phyloP scores from a whole-genome alignment of 2,329 filamentous ascomycete genomes.

The Aspergillus ibericus region DNA sequence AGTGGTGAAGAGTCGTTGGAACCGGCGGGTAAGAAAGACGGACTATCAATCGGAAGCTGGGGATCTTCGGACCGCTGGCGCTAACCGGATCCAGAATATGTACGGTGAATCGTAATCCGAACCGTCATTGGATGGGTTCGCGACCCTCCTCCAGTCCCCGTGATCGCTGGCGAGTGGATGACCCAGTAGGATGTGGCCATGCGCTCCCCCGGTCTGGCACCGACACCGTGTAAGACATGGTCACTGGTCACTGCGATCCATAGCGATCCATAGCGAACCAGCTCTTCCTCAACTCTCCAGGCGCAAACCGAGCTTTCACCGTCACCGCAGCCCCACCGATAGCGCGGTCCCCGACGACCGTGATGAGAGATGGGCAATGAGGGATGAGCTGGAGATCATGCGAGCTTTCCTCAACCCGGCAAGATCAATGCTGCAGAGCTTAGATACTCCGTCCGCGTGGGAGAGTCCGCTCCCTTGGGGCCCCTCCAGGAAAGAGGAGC shows the following conservation, averaged over 20 bases:
- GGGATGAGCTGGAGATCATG: no score
- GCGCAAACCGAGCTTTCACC: not conserved
- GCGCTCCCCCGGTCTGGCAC: not conserved
- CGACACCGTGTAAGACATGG: not conserved
- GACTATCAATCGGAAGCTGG: conserved; percentile 10
- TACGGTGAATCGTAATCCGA: conserved; percentile 5
- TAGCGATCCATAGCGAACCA: not conserved
- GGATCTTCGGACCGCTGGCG: conserved; percentile 13
- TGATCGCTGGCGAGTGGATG: conserved; percentile 1
- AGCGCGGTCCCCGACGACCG: not conserved
- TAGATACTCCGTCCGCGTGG: not conserved
- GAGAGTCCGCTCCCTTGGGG: not conserved
- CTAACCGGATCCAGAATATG: conserved; percentile 23
- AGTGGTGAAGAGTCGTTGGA: conserved; percentile 1
- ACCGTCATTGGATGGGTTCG: not conserved
- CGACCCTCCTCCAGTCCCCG: not conserved
- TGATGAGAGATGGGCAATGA: not conserved
- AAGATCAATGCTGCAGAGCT: conserved; percentile 5
- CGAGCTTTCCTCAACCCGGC: not conserved
- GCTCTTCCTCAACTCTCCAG: not conserved
- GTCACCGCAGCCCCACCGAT: conserved; percentile 1
- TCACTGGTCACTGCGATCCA: not conserved
- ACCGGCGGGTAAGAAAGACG: not conserved
- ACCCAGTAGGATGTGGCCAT: conserved; percentile 7
- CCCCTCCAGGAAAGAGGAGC: not conserved